Base-by-base conservation (phyloP, 177 flowering plant genomes). In the Vitis hybrid region DNA sequence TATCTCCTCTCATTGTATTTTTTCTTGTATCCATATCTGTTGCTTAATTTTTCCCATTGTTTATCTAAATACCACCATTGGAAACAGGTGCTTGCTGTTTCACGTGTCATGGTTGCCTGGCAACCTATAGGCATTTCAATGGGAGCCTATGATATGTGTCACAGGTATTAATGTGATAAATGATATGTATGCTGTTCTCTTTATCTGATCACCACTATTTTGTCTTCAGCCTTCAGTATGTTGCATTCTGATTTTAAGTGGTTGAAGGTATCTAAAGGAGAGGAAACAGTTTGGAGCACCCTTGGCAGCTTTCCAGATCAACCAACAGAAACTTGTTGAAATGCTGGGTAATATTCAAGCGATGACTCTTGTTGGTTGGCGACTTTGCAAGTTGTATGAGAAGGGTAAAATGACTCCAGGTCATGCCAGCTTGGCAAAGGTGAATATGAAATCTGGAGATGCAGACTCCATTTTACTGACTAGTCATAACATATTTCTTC, bases 21-120 rank as follows among this genome's bases (percentile, higher is more conserved):
- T 6, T 65, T 40, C 52, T 68, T 48, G 7, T 19, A 19, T 5
- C 15, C 52, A 16, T 61, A 35, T 63, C 16, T 54, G 6, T 18
- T 49, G 35, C 51, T 54, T 32, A 6, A 64, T 21, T 35, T 16
- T 66, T 27, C 18, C 30, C n/a, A 49, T 72, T 64, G 11, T 14
- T 21, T 21, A 30, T 54, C 18, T 59, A 58, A 54, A 48, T 19
- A 7, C 50, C 35, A 3, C 62, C 18, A 16, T 56, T 3, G 74
- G 64, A 57, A 66, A 35, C 80, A 95, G 98, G 97, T 93, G 59
- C 92, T 95, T 75, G 99, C 98, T 46, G 92, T 89, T 76, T 95
- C 99, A 32, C 93, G 99, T 69, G 91, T 95, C 46, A 91, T 91
- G 97, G 99, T 95, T 80, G 93, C 97, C n/a, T 95, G 99, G 99